Evolutionary conservation across 495 filamentous ascomycete genomes (phyloP).

Genomic region (Penicillium coffeae): DNA sequence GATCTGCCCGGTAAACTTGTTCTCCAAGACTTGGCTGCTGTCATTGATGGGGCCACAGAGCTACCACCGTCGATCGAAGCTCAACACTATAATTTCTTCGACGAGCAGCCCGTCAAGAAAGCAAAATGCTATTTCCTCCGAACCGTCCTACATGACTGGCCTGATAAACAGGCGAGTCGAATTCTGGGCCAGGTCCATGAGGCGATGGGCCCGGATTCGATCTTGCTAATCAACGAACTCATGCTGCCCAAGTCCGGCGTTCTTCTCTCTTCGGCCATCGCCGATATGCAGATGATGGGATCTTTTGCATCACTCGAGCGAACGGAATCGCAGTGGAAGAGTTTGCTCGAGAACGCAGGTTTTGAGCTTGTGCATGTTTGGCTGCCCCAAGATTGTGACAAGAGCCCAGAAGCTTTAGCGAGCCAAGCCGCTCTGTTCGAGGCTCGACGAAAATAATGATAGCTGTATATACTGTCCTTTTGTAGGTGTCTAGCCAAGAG

Average conservation of each 20-base stretch:
- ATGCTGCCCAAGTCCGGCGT: constrained; percentile 13
- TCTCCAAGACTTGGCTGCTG: constrained; percentile 49
- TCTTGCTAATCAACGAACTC: constrained; percentile 43
- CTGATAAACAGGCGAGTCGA: constrained; percentile 36
- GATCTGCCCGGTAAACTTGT: constrained; percentile 45
- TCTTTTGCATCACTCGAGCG: constrained; percentile 32
- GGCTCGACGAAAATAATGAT: neutral
- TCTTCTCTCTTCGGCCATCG: constrained; percentile 5
- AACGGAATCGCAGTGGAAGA: constrained; percentile 15
- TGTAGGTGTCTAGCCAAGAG: no score
- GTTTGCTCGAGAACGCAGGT: constrained; percentile 41
- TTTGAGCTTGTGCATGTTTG: constrained; percentile 53
- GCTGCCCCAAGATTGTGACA: constrained; percentile 9
- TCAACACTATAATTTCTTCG: constrained; percentile 47
- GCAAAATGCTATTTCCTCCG: constrained; percentile 27
- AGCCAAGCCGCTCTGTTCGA: constrained; percentile 14
- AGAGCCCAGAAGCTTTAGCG: constrained; percentile 3
- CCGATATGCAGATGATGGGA: constrained; percentile 44
- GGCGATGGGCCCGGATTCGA: constrained; percentile 40
- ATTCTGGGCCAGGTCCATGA: constrained; percentile 38
- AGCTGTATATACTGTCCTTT: no score
- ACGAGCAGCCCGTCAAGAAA: constrained; percentile 40
- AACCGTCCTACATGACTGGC: constrained; percentile 48
- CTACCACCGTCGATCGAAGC: constrained; percentile 24
- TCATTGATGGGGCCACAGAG: constrained; percentile 28